phyloP scores from a whole-genome alignment of 108 stramenopile species.

The Skeletonema grethae region DNA sequence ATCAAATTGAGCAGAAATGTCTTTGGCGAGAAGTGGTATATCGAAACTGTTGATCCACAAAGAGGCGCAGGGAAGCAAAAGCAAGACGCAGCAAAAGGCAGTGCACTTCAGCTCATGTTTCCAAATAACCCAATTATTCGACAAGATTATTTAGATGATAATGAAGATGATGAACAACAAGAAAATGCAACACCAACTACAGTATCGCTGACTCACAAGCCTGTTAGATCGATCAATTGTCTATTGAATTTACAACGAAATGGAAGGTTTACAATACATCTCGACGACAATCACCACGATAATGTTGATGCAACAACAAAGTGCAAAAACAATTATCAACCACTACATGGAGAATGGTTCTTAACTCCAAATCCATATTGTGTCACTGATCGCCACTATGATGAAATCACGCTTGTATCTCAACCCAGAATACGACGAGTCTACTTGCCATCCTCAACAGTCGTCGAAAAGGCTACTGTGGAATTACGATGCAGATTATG shows the following conservation, averaged over 20 bases:
- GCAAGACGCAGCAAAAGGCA: conserved; percentile 5
- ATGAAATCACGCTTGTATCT: conserved; percentile 61
- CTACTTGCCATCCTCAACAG: not conserved
- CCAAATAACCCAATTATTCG: conserved; percentile 8
- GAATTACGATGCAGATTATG: conserved; percentile 45
- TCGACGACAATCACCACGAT: conserved; percentile 13
- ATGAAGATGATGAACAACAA: not conserved
- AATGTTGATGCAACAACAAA: not conserved
- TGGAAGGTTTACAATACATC: conserved; percentile 34
- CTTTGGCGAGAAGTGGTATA: conserved; percentile 33
- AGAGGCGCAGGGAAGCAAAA: not conserved
- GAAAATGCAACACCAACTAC: not conserved
- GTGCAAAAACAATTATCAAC: conserved; percentile 12
- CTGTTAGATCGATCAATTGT: conserved; percentile 32
- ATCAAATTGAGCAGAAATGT: conserved; percentile 25
- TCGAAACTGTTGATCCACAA: conserved; percentile 8
- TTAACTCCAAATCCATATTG: conserved; percentile 77
- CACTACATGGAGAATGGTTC: conserved; percentile 67
- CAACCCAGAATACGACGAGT: conserved; percentile 53
- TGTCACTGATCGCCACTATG: conserved; percentile 79
- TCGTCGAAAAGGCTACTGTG: conserved; percentile 37
- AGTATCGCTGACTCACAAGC: conserved; percentile 8
- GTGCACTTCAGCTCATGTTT: conserved; percentile 39
- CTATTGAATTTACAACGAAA: conserved; percentile 35
- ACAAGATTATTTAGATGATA: not conserved